phyloP scores from a whole-genome alignment of 768 basidiomycete species.

The Russula compacta region DNA sequence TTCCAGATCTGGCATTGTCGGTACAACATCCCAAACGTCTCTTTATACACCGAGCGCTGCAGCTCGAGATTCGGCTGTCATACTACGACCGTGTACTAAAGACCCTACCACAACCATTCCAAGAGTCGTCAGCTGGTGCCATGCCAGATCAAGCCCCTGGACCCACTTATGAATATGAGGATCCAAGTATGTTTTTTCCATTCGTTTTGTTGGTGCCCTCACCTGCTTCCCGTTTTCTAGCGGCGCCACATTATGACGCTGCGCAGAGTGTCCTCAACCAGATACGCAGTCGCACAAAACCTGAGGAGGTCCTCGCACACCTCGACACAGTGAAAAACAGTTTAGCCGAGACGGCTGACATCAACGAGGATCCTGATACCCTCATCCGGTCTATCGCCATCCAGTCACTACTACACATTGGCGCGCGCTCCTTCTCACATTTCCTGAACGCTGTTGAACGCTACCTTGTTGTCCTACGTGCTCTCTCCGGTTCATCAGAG shows the following conservation, averaged over 20 bases:
- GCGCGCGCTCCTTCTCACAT: slow-evolving; percentile 94
- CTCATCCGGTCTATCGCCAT: slow-evolving; percentile 70
- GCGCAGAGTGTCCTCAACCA: slow-evolving; percentile 71
- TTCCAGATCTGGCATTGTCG: slow-evolving; percentile 69
- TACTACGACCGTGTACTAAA: slow-evolving; percentile 90
- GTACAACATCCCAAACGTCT: slow-evolving; percentile 76
- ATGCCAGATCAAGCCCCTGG: slow-evolving; percentile 68
- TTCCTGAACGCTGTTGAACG: slow-evolving; percentile 96
- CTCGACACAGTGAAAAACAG: slow-evolving; percentile 61
- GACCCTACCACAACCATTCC: slow-evolving; percentile 79
- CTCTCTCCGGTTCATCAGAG: slow-evolving; percentile 41
- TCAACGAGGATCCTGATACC: slow-evolving; percentile 53
- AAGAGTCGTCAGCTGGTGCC: slow-evolving; percentile 48
- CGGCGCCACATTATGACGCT: slow-evolving; percentile 68
- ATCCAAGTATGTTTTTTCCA: slow-evolving; percentile 44
- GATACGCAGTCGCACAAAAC: slow-evolving; percentile 71
- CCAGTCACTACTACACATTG: slow-evolving; percentile 85
- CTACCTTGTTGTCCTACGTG: slow-evolving; percentile 70
- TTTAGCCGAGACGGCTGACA: slow-evolving; percentile 51
- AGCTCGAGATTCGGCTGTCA: slow-evolving; percentile 83
- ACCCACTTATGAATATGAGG: slow-evolving; percentile 77
- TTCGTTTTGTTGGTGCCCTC: neutral
- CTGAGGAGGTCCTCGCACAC: slow-evolving; percentile 70
- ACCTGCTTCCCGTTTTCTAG: slow-evolving; percentile 30
- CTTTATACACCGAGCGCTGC: slow-evolving; percentile 80